These are phyloP conservation scores for Noccaea caerulescens DNA, from an alignment of 345 rosid species.

Conservation along the genomic window DNA sequence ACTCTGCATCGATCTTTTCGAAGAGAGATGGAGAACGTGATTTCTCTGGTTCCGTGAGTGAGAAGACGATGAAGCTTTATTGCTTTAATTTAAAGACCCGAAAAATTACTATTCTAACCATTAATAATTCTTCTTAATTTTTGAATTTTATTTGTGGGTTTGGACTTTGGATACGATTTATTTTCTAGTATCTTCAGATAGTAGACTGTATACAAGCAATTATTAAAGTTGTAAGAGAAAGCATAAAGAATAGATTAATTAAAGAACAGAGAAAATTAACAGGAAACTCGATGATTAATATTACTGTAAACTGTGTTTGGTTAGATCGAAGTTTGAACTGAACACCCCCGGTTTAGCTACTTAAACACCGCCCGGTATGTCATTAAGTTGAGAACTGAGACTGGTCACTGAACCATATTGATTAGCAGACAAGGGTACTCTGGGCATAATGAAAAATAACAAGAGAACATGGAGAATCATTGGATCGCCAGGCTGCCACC, in stretches of 20 bases:
- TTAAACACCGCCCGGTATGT: slow-evolving; percentile 25
- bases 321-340: slow-evolving; percentile 1
- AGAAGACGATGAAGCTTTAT: slow-evolving; percentile 30
- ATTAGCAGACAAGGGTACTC: slow-evolving; percentile 28
- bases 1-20: slow-evolving; percentile 40
- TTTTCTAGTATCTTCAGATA: background rate
- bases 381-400: slow-evolving; percentile 5
- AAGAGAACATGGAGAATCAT: slow-evolving; percentile 40
- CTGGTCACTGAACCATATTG: background rate
- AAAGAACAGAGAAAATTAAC: background rate
- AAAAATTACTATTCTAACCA: slow-evolving; percentile 28
- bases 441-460: slow-evolving; percentile 18
- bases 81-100: slow-evolving; percentile 29
- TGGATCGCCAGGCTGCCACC: slow-evolving; percentile 66
- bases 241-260: background rate
- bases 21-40: slow-evolving; percentile 38
- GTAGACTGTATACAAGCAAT: background rate
- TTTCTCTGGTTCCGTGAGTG: slow-evolving; percentile 35
- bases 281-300: slow-evolving; percentile 25
- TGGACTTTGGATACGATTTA: slow-evolving; percentile 24
- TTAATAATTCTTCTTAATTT: background rate
- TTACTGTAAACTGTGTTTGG: slow-evolving; percentile 8
- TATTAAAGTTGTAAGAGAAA: background rate
- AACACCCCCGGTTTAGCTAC: background rate
- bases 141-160: background rate